Evolutionary conservation across 352 stramenopile species (phyloP).

Genomic region (Pythium periplocum): DNA sequence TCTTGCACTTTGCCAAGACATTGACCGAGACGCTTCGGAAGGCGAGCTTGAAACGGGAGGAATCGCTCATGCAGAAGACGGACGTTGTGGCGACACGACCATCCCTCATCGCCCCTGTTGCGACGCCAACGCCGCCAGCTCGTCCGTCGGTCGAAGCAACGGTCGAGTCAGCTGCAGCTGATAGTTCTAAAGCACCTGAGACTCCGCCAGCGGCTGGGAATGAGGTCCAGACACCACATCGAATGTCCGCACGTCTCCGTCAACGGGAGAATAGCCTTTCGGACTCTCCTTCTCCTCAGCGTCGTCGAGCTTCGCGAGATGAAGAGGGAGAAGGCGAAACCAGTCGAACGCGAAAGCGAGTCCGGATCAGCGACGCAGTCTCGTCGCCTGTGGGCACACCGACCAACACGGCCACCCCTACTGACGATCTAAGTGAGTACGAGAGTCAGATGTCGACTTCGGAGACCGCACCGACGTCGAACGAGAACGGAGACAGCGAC

Average conservation of each 20-base stretch:
- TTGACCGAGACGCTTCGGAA: slow-evolving; percentile 70
- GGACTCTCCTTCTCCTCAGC: slow-evolving; percentile 26
- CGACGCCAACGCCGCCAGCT: slow-evolving; percentile 1
- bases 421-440: slow-evolving; percentile 47
- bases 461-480: slow-evolving; percentile 20
- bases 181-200: slow-evolving; percentile 10
- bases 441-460: slow-evolving; percentile 60
- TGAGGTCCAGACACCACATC: slow-evolving; percentile 33
- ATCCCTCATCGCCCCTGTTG: background rate
- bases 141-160: background rate
- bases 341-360: slow-evolving; percentile 10
- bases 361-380: slow-evolving; percentile 10
- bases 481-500: slow-evolving; percentile 3
- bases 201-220: slow-evolving; percentile 4
- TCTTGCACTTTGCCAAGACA: slow-evolving; percentile 70
- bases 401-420: slow-evolving; percentile 16
- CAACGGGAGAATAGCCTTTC: slow-evolving; percentile 38
- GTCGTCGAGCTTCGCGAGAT: background rate
- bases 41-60: slow-evolving; percentile 64
- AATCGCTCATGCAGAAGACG: slow-evolving; percentile 41
- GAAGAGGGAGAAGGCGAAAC: background rate
- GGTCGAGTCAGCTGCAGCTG: slow-evolving; percentile 2
- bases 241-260: slow-evolving; percentile 44
- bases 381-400: slow-evolving; percentile 28
- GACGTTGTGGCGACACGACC: background rate